phyloP scores from a whole-genome alignment of 805 yeast genomes.

The Suhomyces vadensis region DNA sequence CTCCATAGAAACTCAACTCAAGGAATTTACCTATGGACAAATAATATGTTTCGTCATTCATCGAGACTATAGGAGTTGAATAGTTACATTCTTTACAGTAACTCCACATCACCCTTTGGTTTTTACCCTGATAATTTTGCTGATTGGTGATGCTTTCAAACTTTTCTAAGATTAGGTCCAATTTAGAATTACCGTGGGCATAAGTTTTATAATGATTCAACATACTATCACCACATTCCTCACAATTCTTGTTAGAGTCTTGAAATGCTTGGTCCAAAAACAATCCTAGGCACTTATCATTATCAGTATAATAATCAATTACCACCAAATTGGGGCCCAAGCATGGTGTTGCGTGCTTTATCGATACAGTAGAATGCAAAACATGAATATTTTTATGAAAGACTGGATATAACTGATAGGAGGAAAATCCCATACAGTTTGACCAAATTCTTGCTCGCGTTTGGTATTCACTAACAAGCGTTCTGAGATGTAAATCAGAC shows the following conservation, averaged over 20 bases:
- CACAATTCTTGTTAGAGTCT: conserved; percentile 66
- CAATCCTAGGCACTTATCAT: conserved; percentile 87
- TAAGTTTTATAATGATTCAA: conserved; percentile 81
- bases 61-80: conserved; percentile 72
- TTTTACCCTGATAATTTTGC: conserved; percentile 25
- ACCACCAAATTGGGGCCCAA: conserved; percentile 84
- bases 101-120: conserved; percentile 87
- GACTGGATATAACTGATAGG: conserved; percentile 44
- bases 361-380: conserved; percentile 78
- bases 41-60: conserved; percentile 87
- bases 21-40: conserved; percentile 91
- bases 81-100: conserved; percentile 77
- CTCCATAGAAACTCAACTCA: conserved; percentile 78
- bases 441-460: conserved; percentile 50
- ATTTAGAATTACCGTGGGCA: conserved; percentile 83
- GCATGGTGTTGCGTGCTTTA: conserved; percentile 87
- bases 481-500: conserved; percentile 36
- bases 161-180: conserved; percentile 73
- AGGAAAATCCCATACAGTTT: conserved; percentile 34
- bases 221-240: conserved; percentile 74
- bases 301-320: conserved; percentile 87
- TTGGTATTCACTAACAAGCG: conserved; percentile 52
- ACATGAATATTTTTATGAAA: conserved; percentile 78
- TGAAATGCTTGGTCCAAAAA: conserved; percentile 77
- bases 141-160: conserved; percentile 24